Conservation (phyloP, 1,139 yeast genomes). For the Trichomonascaceae sp. region DNA sequence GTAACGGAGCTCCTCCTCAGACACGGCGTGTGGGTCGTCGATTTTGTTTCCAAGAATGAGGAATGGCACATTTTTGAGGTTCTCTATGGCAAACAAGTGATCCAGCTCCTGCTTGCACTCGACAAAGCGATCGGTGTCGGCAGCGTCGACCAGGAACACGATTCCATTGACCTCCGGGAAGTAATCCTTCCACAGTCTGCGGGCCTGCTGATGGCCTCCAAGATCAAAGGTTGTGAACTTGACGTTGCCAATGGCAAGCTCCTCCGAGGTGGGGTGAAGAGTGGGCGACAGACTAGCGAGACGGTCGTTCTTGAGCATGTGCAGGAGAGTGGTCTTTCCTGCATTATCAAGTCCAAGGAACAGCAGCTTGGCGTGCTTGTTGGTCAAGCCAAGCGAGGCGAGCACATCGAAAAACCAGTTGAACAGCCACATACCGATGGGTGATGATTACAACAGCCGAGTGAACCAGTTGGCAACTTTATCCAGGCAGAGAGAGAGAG, state of each 20-base stretch:
- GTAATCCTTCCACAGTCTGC: constrained; percentile 98
- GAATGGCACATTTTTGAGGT: constrained; percentile 79
- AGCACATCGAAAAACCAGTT: constrained; percentile 69
- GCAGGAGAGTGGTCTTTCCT: constrained; percentile 92
- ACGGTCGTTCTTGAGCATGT: constrained; percentile 95
- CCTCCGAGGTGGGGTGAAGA: constrained; percentile 95
- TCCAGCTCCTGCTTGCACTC: constrained; percentile 94
- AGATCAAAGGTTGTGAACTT: constrained; percentile 95
- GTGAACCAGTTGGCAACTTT: neutral
- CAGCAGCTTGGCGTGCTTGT: constrained; percentile 92
- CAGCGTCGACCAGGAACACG: constrained; percentile 92
- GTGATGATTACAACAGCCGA: neutral
- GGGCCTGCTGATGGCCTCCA: constrained; percentile 98
- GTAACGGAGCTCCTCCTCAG: constrained; percentile 87
- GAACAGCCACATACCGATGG: neutral
- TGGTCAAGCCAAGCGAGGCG: constrained; percentile 90
- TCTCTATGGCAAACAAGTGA: constrained; percentile 83
- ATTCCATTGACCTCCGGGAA: constrained; percentile 98
- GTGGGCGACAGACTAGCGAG: constrained; percentile 97
- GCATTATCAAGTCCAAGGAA: constrained; percentile 97
- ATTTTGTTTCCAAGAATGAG: constrained; percentile 92
- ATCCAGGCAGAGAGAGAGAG: no score
- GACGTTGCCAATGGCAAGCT: constrained; percentile 89
- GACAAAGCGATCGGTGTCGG: constrained; percentile 88
- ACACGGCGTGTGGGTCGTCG: constrained; percentile 86